A percentile compares a stretch with the other conserved stretches of the same genome.
These are phyloP conservation scores for Linanthus parryae DNA, from an alignment of 148 eudicot genomes.

Conservation along the genomic window DNA sequence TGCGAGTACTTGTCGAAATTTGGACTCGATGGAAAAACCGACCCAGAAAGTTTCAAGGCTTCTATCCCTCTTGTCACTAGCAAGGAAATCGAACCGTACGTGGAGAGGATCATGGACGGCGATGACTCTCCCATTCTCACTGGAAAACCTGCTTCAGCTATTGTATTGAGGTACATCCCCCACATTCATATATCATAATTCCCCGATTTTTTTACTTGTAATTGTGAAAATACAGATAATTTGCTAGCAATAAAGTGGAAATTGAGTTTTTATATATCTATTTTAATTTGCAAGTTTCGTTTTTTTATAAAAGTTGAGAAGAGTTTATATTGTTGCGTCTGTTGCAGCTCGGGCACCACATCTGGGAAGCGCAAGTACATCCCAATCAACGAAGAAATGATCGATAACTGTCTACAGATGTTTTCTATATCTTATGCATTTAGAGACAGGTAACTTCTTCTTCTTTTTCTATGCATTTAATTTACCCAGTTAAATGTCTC, in stretches of 20 bases:
- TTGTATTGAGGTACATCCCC: constrained; percentile 60
- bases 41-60: constrained; percentile 49
- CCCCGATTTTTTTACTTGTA: too few relatives aligned
- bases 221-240: too few relatives aligned
- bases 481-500: too few relatives aligned
- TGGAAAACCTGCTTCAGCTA: constrained; percentile 49
- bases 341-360: constrained; percentile 79
- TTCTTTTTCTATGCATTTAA: too few relatives aligned
- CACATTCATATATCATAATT: too few relatives aligned
- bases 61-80: constrained; percentile 67
- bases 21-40: constrained; percentile 46
- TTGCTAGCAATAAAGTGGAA: too few relatives aligned
- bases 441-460: constrained; percentile 53
- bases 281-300: too few relatives aligned
- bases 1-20: constrained; percentile 30
- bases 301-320: neutral
- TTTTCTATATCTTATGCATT: constrained; percentile 71
- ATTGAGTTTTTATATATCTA: too few relatives aligned
- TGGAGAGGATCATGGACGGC: constrained; percentile 58
- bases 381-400: constrained; percentile 67
- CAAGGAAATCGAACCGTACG: constrained; percentile 61
- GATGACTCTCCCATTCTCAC: constrained; percentile 57
- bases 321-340: neutral
- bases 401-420: constrained; percentile 61
- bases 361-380: constrained; percentile 78